phyloP scores from a whole-genome alignment of 2,329 filamentous ascomycete genomes.

The Penicillium sumatraense region DNA sequence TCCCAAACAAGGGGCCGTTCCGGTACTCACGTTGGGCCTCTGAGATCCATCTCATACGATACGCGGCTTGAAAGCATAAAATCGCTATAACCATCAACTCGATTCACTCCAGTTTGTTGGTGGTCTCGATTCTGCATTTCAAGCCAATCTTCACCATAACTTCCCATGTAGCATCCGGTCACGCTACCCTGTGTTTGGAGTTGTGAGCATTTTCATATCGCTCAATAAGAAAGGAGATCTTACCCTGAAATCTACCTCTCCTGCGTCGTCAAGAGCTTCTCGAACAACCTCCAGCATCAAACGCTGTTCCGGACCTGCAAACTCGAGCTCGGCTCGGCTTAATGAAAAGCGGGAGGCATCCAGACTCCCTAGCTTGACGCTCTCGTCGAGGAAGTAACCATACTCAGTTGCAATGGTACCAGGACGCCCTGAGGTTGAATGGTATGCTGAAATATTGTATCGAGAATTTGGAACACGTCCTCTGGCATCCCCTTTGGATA shows the following conservation, averaged over 20 bases:
- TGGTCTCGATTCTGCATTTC: conserved; percentile 24
- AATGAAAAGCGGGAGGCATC: conserved; percentile 36
- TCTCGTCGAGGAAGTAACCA: conserved; percentile 29
- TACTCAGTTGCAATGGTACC: conserved; percentile 1
- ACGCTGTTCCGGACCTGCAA: conserved; percentile 39
- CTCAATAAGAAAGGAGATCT: conserved; percentile 11
- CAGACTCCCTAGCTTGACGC: conserved; percentile 18
- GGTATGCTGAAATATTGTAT: conserved; percentile 25
- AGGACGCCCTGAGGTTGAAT: conserved; percentile 17
- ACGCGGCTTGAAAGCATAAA: conserved; percentile 30
- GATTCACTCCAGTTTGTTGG: conserved; percentile 19
- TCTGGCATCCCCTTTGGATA: conserved; percentile 11
- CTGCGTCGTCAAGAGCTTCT: conserved; percentile 38
- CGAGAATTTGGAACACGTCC: conserved; percentile 24
- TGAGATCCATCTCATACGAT: conserved; percentile 29
- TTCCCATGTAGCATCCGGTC: conserved; percentile 34
- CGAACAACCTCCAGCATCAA: conserved; percentile 36
- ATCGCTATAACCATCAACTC: conserved; percentile 17
- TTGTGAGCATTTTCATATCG: background rate
- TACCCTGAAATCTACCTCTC: conserved; percentile 34
- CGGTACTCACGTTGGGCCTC: conserved; percentile 25
- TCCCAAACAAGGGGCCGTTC: background rate
- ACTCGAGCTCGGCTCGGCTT: conserved; percentile 24
- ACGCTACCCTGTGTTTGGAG: conserved; percentile 27
- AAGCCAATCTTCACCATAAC: conserved; percentile 33